Evolutionary conservation across 2,329 filamentous ascomycete genomes (phyloP).

Genomic region (Fusarium staphyleae): DNA sequence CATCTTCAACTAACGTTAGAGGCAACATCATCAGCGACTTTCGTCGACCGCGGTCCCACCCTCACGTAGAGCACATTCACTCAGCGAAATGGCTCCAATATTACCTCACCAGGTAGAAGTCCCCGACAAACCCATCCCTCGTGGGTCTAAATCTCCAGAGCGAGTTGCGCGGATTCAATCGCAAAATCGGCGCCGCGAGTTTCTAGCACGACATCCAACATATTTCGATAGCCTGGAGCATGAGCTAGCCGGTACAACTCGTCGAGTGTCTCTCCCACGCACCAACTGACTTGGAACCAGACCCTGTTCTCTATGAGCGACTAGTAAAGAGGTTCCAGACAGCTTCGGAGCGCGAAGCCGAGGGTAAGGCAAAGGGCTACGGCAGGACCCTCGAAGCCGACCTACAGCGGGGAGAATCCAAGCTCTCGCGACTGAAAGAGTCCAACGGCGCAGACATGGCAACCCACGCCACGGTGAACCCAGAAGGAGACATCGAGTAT

Average conservation of each 20-base stretch:
- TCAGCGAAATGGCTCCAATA: constrained; percentile 25
- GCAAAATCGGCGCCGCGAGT: constrained; percentile 81
- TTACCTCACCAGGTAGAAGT: constrained; percentile 6
- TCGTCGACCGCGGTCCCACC: not conserved
- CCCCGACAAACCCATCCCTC: constrained; percentile 52
- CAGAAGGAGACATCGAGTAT: constrained; percentile 47
- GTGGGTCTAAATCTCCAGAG: constrained; percentile 52
- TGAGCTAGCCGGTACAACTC: constrained; percentile 57
- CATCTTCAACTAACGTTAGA: not conserved
- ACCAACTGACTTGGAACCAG: constrained; percentile 47
- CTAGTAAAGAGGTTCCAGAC: constrained; percentile 81
- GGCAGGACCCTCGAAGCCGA: constrained; percentile 81
- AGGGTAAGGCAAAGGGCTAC: constrained; percentile 78
- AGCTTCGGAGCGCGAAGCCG: constrained; percentile 73
- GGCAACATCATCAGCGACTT: not conserved
- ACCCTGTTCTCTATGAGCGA: constrained; percentile 83
- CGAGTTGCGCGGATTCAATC: constrained; percentile 58
- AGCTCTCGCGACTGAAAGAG: constrained; percentile 63
- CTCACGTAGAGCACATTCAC: too few species aligned
- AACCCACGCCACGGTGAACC: constrained; percentile 3
- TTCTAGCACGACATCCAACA: constrained; percentile 73
- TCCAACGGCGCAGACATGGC: not conserved
- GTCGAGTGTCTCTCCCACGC: not conserved
- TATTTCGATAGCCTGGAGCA: constrained; percentile 70
- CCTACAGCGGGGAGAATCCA: constrained; percentile 77